Evolutionary conservation across 2,329 filamentous ascomycete species (phyloP).

Genomic region (Pseudogymnoascus pannorum): DNA sequence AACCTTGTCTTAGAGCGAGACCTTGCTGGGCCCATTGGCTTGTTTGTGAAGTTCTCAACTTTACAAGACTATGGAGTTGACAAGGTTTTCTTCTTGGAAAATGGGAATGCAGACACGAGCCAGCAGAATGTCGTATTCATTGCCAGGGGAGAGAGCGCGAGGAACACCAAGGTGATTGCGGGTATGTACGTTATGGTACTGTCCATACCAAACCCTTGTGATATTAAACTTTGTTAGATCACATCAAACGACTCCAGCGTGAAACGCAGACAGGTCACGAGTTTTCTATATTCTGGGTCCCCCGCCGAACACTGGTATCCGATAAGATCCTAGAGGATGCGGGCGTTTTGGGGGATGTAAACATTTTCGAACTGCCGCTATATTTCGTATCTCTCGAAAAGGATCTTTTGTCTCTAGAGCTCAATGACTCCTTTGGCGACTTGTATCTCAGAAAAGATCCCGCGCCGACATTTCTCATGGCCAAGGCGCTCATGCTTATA

Average conservation of each 20-base stretch:
- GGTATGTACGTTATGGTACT: constrained; percentile 47
- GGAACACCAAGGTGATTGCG: constrained; percentile 77
- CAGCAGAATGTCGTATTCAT: constrained; percentile 95
- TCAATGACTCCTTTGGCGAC: constrained; percentile 80
- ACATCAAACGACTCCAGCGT: constrained; percentile 82
- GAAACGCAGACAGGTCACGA: constrained; percentile 89
- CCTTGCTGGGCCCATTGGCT: constrained; percentile 80
- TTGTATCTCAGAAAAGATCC: constrained; percentile 87
- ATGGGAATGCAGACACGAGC: constrained; percentile 86
- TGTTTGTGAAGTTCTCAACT: constrained; percentile 91
- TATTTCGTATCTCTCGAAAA: constrained; percentile 88
- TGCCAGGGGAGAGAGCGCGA: constrained; percentile 80
- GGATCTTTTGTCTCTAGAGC: constrained; percentile 83
- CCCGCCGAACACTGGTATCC: constrained; percentile 82
- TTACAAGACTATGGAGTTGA: constrained; percentile 97
- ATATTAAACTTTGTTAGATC: constrained; percentile 55
- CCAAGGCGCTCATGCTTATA: constrained; percentile 87
- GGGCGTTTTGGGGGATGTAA: constrained; percentile 87
- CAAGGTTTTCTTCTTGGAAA: constrained; percentile 95
- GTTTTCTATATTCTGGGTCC: constrained; percentile 94
- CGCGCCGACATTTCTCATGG: constrained; percentile 80
- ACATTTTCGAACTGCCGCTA: constrained; percentile 76
- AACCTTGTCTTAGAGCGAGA: constrained; percentile 90
- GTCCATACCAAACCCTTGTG: background rate
- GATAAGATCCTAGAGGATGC: constrained; percentile 88